Evolutionary conservation across 2,329 filamentous ascomycete genomes (phyloP).

Genomic region (Magnaporthiopsis rhizophila): DNA sequence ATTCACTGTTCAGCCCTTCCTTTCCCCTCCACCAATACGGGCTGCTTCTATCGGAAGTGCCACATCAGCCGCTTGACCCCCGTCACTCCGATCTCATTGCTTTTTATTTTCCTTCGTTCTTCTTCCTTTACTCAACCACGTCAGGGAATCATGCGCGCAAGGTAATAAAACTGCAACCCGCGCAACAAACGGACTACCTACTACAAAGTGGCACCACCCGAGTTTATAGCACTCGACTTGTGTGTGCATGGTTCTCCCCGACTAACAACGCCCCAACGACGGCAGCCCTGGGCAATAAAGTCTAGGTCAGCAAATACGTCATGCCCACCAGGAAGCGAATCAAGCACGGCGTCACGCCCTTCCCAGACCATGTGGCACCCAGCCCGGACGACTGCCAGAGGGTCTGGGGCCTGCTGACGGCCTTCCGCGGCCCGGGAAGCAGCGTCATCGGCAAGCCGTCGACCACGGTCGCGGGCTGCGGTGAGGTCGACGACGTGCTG

Average conservation of each 20-base stretch:
- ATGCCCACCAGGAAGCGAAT: slow-evolving; percentile 1
- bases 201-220: not conserved
- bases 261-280: not conserved
- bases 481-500: slow-evolving; percentile 40
- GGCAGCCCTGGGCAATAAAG: not conserved
- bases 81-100: not conserved
- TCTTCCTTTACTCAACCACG: not conserved
- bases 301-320: not conserved
- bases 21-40: not conserved
- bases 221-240: not conserved
- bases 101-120: not conserved
- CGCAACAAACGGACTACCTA: not conserved
- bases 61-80: not conserved
- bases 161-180: not conserved
- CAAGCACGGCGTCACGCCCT: slow-evolving; percentile 2
- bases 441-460: not conserved
- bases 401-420: slow-evolving; percentile 1
- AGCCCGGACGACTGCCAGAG: not conserved
- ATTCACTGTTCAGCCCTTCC: not conserved
- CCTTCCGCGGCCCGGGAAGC: not conserved
- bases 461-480: slow-evolving; percentile 44
- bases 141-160: not conserved
- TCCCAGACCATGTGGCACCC: not conserved
- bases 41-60: not conserved
- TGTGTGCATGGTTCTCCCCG: not conserved